A percentile compares a stretch with the other conserved stretches of the same genome.
phyloP scores from a whole-genome alignment of 1,139 yeast species.

The Wickerhamomyces sp. region DNA sequence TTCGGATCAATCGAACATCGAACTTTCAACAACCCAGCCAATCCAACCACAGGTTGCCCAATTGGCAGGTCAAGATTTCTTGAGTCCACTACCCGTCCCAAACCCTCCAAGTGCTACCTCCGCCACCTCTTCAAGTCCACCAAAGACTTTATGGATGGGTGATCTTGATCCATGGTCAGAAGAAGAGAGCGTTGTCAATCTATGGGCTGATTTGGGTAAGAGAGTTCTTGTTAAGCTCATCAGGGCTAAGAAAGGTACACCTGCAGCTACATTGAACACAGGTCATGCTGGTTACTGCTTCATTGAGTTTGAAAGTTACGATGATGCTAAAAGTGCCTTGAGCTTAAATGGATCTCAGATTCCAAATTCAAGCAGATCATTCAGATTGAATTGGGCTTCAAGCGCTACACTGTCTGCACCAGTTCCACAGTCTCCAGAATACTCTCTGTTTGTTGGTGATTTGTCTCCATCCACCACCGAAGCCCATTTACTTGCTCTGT shows the following conservation, averaged over 20 bases:
- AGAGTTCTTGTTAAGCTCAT: constrained; percentile 45
- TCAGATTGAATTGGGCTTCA: constrained; percentile 71
- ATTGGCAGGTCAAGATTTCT: constrained; percentile 19
- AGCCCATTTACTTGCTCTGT: constrained; percentile 60
- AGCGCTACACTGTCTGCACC: constrained; percentile 56
- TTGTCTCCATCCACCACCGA: constrained; percentile 70
- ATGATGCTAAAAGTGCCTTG: constrained; percentile 63
- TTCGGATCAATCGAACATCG: not conserved
- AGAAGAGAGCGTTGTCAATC: constrained; percentile 49
- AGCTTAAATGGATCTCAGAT: constrained; percentile 59
- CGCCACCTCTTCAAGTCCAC: constrained; percentile 35
- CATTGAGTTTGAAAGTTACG: constrained; percentile 56
- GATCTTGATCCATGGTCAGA: constrained; percentile 73
- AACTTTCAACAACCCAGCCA: constrained; percentile 2
- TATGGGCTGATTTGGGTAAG: constrained; percentile 46
- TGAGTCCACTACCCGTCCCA: constrained; percentile 30
- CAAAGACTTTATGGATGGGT: constrained; percentile 73
- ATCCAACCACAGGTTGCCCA: constrained; percentile 18
- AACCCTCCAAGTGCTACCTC: constrained; percentile 42
- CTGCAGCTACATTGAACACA: constrained; percentile 27
- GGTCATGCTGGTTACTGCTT: constrained; percentile 73
- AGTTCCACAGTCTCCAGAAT: constrained; percentile 47
- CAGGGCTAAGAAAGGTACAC: constrained; percentile 37
- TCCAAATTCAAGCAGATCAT: constrained; percentile 58
- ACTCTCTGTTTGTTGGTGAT: constrained; percentile 74